Conservation (phyloP, 345 rosid species). For the Heritiera fomes region DNA sequence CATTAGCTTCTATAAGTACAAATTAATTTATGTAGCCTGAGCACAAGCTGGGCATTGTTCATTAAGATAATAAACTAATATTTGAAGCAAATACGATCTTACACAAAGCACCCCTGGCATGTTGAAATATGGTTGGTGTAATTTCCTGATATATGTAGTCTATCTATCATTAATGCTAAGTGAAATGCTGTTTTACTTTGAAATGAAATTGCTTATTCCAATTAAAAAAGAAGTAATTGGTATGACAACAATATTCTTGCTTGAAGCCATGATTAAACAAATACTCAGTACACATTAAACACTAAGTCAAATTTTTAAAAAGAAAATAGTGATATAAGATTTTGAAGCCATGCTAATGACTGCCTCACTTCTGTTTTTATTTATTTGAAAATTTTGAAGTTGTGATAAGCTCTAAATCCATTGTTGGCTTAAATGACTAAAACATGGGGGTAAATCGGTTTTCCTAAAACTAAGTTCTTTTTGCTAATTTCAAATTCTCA, state of each 20-base stretch:
- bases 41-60: neutral
- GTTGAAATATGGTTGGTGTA: neutral
- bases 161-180: neutral
- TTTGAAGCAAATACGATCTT: neutral
- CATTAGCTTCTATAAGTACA: neutral
- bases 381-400: neutral
- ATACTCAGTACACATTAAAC: neutral
- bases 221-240: neutral
- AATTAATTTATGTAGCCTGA: neutral
- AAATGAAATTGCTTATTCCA: neutral
- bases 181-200: too few species aligned
- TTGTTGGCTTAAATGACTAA: too few species aligned
- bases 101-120: too few species aligned
- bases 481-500: too few species aligned
- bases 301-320: neutral
- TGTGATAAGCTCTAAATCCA: neutral
- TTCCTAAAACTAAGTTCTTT: too few species aligned
- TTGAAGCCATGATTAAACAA: conserved; percentile 1
- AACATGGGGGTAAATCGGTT: too few species aligned
- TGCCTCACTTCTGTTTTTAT: conserved; percentile 1
- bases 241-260: neutral
- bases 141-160: neutral
- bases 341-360: neutral
- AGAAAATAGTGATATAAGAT: neutral
- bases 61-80: neutral